Evolutionary conservation across 2,329 filamentous ascomycete species (phyloP), one percentile per base, ranked within the genome.

Genomic region (Fusarium multiceps): DNA sequence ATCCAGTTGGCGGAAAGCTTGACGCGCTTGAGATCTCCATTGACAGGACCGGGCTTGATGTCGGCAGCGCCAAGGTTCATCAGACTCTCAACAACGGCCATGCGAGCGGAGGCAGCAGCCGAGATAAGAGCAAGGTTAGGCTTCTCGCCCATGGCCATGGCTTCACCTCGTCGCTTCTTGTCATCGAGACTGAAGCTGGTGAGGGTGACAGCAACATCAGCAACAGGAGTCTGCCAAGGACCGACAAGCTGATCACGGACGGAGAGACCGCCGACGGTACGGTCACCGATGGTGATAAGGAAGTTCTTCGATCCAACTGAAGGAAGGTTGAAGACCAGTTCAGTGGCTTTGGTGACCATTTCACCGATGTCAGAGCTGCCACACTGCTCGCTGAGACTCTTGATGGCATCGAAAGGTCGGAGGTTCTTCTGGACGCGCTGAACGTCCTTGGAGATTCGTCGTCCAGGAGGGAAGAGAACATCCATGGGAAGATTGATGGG

Each of bases 1-100:
- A 98, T 98, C 95, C 95, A 99, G 82, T 99, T 98, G 51, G 95
- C 95, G 5, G 94, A 98, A 12, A 98, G 87, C 78, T 95, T 92
- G 66, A 98, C 90, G 45, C 93, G 90, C 63, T 88, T 88, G 54
- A 98, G 83, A 57, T 92, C 89, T 47, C 91, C 92, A 25, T 74
- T 75, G 32, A 75, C 73, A 30, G 68, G 57, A 10, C 74, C 74
- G 27, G 74, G 73, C 59, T 90, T 87, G 63, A 88, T 84, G 63
- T 88, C 85, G 30, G 86, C 93, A 58, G 96, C 96, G 40, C 93
- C 94, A 62, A 99, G 85, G 80, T 99, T 99, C 88, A 97, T 90
- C 64, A 99, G 84, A 63, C 92, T 93, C 82, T 99, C 96, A 2
- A 91, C 94, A 62, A 99, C 94, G 4, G 96, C 94, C 96, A 99